Percentiles rank a stretch among this genome's conserved stretches.
Evolutionary conservation across 331 rosid genomes (phyloP).

Genomic region (Erythrophleum ivorense): DNA sequence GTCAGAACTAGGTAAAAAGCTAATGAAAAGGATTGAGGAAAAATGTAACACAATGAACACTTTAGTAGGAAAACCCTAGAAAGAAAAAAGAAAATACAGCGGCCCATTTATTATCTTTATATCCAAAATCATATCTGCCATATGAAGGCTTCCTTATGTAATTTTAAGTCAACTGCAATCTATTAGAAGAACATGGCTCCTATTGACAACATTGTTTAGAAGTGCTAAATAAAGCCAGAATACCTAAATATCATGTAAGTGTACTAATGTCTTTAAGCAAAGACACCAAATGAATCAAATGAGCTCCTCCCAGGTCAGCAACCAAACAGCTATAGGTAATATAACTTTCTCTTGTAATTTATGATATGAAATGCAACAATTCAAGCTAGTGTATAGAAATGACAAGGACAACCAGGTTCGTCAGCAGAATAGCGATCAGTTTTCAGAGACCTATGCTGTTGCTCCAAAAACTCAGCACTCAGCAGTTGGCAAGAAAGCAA

Average conservation of each 20-base stretch:
- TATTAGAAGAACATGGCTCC: not conserved
- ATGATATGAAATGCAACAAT: not conserved
- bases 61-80: not conserved
- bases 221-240: slow-evolving; percentile 1
- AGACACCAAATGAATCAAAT: slow-evolving; percentile 5
- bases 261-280: slow-evolving; percentile 9
- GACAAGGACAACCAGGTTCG: slow-evolving; percentile 13
- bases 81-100: not conserved
- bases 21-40: not conserved
- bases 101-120: slow-evolving; percentile 9
- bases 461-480: not conserved
- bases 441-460: not conserved
- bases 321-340: not conserved
- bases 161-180: slow-evolving; percentile 4
- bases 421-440: slow-evolving; percentile 5
- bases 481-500: slow-evolving; percentile 31
- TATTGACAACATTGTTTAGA: not conserved
- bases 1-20: not conserved
- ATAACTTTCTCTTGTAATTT: slow-evolving; percentile 9
- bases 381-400: not conserved
- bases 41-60: not conserved
- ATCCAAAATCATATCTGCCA: slow-evolving; percentile 14
- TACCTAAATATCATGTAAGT: not conserved
- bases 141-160: not conserved
- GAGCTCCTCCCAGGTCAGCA: not conserved